Evolutionary conservation across 2,329 filamentous ascomycete species (phyloP).

Genomic region (Microdochium nivale): DNA sequence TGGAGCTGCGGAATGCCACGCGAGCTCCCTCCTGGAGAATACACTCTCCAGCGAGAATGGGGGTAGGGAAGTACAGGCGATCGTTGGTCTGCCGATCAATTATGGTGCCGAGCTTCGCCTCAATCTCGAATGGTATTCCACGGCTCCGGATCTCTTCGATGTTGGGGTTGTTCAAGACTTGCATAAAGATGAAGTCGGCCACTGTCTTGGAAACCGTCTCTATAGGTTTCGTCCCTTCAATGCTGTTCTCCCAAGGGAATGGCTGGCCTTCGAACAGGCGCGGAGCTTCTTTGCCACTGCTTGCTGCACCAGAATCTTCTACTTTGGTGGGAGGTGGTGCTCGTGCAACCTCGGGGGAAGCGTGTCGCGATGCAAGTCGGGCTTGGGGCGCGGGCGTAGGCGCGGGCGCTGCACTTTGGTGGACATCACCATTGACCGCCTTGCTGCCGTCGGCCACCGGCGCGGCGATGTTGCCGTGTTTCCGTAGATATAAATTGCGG

Average conservation of each 20-base stretch:
- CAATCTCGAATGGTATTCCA: slow-evolving; percentile 77
- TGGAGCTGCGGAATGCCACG: slow-evolving; percentile 73
- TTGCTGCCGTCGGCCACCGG: slow-evolving; percentile 3
- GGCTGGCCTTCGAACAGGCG: slow-evolving; percentile 14
- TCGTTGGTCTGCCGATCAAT: slow-evolving; percentile 64
- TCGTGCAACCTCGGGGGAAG: slow-evolving; percentile 34
- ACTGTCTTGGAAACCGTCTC: slow-evolving; percentile 68
- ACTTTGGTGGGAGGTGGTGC: slow-evolving; percentile 6
- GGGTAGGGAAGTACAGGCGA: slow-evolving; percentile 57
- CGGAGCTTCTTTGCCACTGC: slow-evolving; percentile 7
- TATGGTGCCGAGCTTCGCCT: slow-evolving; percentile 84
- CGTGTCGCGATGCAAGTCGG: slow-evolving; percentile 30
- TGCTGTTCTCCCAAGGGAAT: slow-evolving; percentile 53
- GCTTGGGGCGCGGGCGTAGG: no score
- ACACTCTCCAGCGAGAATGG: slow-evolving; percentile 50
- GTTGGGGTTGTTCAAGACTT: slow-evolving; percentile 61
- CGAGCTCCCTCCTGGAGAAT: slow-evolving; percentile 54
- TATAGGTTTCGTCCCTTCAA: slow-evolving; percentile 61
- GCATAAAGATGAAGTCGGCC: slow-evolving; percentile 72
- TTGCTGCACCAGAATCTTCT: slow-evolving; percentile 4
- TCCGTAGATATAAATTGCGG: slow-evolving; percentile 37
- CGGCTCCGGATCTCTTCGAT: slow-evolving; percentile 53
- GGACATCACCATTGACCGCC: slow-evolving; percentile 13
- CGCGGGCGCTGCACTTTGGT: slow-evolving; percentile 9
- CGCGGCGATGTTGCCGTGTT: slow-evolving; percentile 30